Base-by-base conservation (phyloP, 768 basidiomycete genomes). In the Tulasnella sp. region DNA sequence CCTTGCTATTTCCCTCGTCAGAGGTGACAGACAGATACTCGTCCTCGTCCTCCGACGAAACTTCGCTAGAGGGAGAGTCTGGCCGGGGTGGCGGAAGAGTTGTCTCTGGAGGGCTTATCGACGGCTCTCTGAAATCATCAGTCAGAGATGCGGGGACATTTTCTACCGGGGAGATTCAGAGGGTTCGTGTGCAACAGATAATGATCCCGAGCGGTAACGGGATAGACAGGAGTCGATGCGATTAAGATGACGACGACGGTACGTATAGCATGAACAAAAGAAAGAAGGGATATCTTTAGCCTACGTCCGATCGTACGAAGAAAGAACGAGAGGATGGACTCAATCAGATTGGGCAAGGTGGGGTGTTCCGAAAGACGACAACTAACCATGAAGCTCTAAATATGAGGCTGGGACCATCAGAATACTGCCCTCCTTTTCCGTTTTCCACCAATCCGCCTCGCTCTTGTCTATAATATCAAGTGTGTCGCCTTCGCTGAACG, bases 371-470 rank as follows among this genome's bases (percentile, higher is more conserved):
- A 73, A 77, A 78, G 70, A 71, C 69, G 29, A 80, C 81, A 84
- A 97, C 96, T 97, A 91, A 97, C 97, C 94, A 82, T 88, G 87
- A 81, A 91, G 84, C 85, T 97, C 93, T 83, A 99, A 84, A 84
- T 99, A 99, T 26, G 91, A 90, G 35, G 96, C 95, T 74, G 98
- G 98, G 5, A 96, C 95, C 82, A 96, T 91, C 85, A 92, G 93
- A 74, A 98, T 90, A 79, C 91, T 84, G 29, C 97, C 97, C 71
- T 88, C 90, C 82, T 89, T 89, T 85, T 98, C 96, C 51, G 92
- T 92, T 86, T 96, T 98, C 94, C 94, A 99, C 98, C 98, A 99
- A 81, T 94, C 93, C 74, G 86, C 87, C 81, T 98, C 98, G 75
- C 88, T 88, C 70, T 85, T 89, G 82, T 99, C 98, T 78, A 98